A percentile compares a stretch with the other conserved stretches of the same genome.
phyloP scores from a whole-genome alignment of 176 grass and related monocot genomes.

The Oryza rufipogon region DNA sequence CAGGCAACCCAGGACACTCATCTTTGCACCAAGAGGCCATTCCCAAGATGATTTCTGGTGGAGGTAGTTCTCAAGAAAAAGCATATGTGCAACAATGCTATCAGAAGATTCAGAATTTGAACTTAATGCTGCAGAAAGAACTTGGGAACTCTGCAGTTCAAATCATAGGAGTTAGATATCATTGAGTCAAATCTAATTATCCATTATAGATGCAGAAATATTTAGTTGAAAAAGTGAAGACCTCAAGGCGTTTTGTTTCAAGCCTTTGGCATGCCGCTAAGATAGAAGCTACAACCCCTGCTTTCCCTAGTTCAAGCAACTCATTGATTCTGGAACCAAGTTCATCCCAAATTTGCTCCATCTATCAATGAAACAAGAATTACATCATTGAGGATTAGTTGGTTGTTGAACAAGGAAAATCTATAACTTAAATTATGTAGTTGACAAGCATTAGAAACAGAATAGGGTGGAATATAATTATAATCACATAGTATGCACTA shows the following conservation, averaged over 20 bases:
- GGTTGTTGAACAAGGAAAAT: not conserved
- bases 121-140: constrained; percentile 64
- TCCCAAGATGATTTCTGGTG: constrained; percentile 65
- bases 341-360: constrained; percentile 87
- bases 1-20: constrained; percentile 87
- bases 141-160: constrained; percentile 71
- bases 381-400: constrained; percentile 20
- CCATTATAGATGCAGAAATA: constrained; percentile 28
- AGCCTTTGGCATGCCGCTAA: constrained; percentile 77
- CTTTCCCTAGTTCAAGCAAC: constrained; percentile 77
- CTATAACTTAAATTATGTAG: not conserved
- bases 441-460: not conserved
- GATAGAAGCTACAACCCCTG: constrained; percentile 83
- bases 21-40: constrained; percentile 70
- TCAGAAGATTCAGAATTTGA: constrained; percentile 56
- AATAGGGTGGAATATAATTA: not conserved
- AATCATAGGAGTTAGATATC: constrained; percentile 33
- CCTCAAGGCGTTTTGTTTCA: constrained; percentile 73
- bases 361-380: constrained; percentile 49
- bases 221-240: constrained; percentile 38
- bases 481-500: constrained; percentile 6
- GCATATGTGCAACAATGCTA: constrained; percentile 65
- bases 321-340: constrained; percentile 85
- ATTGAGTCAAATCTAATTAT: constrained; percentile 1
- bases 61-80: constrained; percentile 79